Conservation (phyloP, 2,329 filamentous ascomycete species). For the Sporothrix humicola region DNA sequence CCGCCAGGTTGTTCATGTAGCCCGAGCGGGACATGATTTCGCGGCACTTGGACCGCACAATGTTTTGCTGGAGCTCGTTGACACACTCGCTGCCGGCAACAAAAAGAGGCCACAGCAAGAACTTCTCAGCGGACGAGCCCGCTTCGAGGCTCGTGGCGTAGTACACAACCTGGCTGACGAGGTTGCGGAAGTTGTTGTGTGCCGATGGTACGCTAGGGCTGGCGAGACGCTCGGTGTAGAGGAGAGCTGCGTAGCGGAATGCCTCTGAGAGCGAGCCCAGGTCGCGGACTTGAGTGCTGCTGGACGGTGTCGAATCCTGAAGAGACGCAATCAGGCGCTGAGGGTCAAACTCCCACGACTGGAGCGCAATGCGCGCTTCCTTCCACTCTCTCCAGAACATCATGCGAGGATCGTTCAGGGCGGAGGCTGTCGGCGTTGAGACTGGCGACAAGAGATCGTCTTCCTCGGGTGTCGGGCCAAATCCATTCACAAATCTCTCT, state of each 20-base stretch:
- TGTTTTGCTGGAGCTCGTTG: constrained; percentile 75
- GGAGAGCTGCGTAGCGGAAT: constrained; percentile 85
- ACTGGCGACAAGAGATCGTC: constrained; percentile 56
- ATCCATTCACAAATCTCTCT: constrained; percentile 58
- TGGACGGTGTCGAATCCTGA: constrained; percentile 46
- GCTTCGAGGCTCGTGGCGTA: constrained; percentile 81
- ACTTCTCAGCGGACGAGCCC: constrained; percentile 78
- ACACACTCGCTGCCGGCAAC: constrained; percentile 89
- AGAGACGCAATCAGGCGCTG: constrained; percentile 55
- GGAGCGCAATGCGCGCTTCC: constrained; percentile 74
- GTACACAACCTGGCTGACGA: constrained; percentile 81
- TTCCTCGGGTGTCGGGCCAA: constrained; percentile 61
- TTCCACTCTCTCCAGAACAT: constrained; percentile 90
- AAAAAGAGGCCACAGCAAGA: constrained; percentile 91
- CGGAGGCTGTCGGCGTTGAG: constrained; percentile 50
- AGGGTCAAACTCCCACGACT: constrained; percentile 78
- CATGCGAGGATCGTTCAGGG: constrained; percentile 63
- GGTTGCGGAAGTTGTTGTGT: constrained; percentile 78
- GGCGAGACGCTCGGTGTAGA: constrained; percentile 88
- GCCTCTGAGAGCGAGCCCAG: constrained; percentile 84
- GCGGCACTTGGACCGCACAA: constrained; percentile 79
- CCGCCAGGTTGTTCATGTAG: constrained; percentile 91
- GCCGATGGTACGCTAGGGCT: constrained; percentile 74
- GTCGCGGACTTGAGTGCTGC: constrained; percentile 70
- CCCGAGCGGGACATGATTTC: constrained; percentile 88